Percentiles rank a stretch among this genome's conserved stretches.
Conservation (phyloP, 1,284 basidiomycete species). For the Lignosus rhinocerotis region DNA sequence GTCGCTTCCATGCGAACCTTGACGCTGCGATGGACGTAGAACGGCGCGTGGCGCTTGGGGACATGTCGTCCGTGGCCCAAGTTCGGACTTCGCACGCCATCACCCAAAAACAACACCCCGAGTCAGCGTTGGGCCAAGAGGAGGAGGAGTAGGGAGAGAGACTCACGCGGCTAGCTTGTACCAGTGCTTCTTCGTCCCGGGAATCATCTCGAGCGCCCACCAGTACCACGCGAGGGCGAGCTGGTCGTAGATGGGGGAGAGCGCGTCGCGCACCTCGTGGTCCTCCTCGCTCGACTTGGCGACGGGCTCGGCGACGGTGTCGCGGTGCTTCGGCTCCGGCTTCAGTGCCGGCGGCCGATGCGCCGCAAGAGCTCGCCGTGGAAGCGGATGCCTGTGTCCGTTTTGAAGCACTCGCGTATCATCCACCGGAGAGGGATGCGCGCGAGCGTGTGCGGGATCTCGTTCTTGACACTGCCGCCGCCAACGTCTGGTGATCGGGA, state of each 20-base stretch:
- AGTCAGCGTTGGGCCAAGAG: not conserved
- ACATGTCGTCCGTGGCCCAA: constrained; percentile 45
- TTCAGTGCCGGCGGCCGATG: constrained; percentile 37
- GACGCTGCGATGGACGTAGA: constrained; percentile 54
- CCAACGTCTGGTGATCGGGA: constrained; percentile 45
- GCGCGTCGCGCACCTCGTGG: constrained; percentile 8
- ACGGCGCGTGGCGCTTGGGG: constrained; percentile 35
- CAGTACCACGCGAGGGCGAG: not conserved
- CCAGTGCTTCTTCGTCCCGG: constrained; percentile 1
- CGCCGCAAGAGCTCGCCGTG: constrained; percentile 43
- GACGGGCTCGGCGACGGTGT: constrained; percentile 2
- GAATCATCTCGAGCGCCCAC: constrained; percentile 2
- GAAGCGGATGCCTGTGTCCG: constrained; percentile 40
- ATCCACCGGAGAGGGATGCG: constrained; percentile 68
- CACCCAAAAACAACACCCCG: no score
- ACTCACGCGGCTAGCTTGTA: not conserved
- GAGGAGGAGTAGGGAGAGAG: not conserved
- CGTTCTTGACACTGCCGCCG: constrained; percentile 55
- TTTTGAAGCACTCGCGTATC: constrained; percentile 57
- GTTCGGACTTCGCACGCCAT: constrained; percentile 50
- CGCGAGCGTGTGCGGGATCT: constrained; percentile 51
- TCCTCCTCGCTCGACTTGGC: not conserved
- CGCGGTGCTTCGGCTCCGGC: constrained; percentile 2
- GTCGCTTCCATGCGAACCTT: constrained; percentile 47
- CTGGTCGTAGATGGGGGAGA: constrained; percentile 6